phyloP scores from a whole-genome alignment of 805 yeast species.

The Candida silvicultrix region DNA sequence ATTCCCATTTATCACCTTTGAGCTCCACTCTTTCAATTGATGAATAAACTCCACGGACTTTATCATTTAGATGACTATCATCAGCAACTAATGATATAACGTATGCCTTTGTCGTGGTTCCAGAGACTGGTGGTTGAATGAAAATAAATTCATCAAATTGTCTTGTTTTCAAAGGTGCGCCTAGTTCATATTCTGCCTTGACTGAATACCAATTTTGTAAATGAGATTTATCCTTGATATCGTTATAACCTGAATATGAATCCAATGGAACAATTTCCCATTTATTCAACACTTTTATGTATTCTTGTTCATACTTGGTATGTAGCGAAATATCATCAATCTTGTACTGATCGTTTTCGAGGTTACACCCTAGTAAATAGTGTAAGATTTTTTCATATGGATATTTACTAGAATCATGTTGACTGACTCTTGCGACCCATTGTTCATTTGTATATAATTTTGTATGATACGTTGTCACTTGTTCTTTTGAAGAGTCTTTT shows the following conservation, averaged over 20 bases:
- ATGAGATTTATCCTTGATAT: background rate
- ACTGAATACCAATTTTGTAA: constrained; percentile 16
- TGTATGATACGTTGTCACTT: constrained; percentile 20
- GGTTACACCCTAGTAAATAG: constrained; percentile 19
- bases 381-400: background rate
- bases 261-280: constrained; percentile 9
- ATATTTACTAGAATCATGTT: constrained; percentile 7
- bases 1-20: constrained; percentile 5
- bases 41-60: constrained; percentile 22
- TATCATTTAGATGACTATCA: constrained; percentile 8
- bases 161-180: constrained; percentile 22
- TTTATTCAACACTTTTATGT: constrained; percentile 21
- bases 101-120: constrained; percentile 11
- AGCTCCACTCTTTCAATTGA: constrained; percentile 23
- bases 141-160: constrained; percentile 26
- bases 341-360: too few species aligned
- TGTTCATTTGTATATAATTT: constrained; percentile 14
- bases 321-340: constrained; percentile 14
- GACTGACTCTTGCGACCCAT: constrained; percentile 23
- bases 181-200: constrained; percentile 23
- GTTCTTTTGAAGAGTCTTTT: constrained; percentile 9
- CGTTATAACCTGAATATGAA: constrained; percentile 7
- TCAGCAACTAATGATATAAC: constrained; percentile 22
- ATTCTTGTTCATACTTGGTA: constrained; percentile 22
- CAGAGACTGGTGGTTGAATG: background rate